A percentile compares a stretch with the other conserved stretches of the same genome.
phyloP scores from a whole-genome alignment of 371 early-diverging fungal genomes.

The Smittium culicis region DNA sequence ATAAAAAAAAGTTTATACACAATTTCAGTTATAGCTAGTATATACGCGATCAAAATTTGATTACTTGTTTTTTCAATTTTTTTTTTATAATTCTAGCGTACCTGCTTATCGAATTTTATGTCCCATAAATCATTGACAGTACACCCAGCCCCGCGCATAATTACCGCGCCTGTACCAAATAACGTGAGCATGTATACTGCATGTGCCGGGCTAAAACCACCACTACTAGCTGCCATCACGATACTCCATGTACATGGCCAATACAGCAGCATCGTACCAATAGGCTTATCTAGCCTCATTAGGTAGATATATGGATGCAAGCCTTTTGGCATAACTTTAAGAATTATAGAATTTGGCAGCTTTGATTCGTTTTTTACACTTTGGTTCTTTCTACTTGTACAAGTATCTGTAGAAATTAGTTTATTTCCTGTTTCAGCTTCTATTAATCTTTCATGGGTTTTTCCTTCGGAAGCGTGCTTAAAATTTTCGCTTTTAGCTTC shows the following conservation, averaged over 20 bases:
- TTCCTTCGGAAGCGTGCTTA: no score
- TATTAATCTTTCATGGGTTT: no score
- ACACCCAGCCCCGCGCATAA: conserved; percentile 96
- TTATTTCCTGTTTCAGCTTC: no score
- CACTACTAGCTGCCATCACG: conserved; percentile 1
- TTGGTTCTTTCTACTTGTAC: no score
- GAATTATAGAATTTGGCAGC: no score
- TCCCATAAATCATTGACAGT: conserved; percentile 97
- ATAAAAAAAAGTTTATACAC: no score
- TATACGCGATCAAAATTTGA: no score
- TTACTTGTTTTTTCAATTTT: not conserved
- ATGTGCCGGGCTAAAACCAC: conserved; percentile 33
- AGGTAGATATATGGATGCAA: not conserved
- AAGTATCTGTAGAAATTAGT: no score
- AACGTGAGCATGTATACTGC: conserved; percentile 54
- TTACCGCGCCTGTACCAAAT: conserved; percentile 76
- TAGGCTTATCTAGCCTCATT: conserved; percentile 1
- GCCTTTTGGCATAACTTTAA: not conserved
- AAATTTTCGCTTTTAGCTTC: no score
- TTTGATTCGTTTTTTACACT: no score
- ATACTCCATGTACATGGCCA: conserved; percentile 6
- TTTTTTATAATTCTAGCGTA: conserved; percentile 12
- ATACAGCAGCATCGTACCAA: not conserved
- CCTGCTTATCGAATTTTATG: conserved; percentile 64
- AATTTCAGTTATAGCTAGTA: no score